Percentiles rank a stretch among this genome's conserved stretches.
Conservation (phyloP, 2,329 filamentous ascomycete species). For the Neophaeococcomyces mojaviensis region DNA sequence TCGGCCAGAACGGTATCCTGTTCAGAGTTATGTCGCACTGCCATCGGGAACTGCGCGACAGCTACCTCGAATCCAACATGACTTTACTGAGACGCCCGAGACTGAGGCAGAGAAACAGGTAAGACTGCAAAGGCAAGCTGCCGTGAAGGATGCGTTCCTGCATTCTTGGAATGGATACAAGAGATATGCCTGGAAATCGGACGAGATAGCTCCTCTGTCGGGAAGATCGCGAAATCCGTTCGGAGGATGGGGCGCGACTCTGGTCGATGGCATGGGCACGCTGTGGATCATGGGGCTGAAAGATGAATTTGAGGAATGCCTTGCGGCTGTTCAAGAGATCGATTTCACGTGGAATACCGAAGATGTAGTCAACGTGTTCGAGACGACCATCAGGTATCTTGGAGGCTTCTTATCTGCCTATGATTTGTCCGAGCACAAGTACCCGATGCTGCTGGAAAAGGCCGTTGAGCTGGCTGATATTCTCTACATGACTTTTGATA, state of each 20-base stretch:
- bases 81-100: conserved; percentile 17
- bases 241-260: conserved; percentile 60
- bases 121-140: conserved; percentile 29
- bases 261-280: conserved; percentile 63
- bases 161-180: conserved; percentile 57
- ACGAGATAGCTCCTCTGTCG: conserved; percentile 54
- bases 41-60: conserved; percentile 15
- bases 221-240: conserved; percentile 50
- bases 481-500: conserved; percentile 39
- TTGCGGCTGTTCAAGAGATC: conserved; percentile 50
- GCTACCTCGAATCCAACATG: conserved; percentile 22
- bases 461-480: conserved; percentile 37
- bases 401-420: conserved; percentile 32
- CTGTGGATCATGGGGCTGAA: conserved; percentile 65
- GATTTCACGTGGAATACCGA: conserved; percentile 51
- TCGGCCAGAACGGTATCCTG: conserved; percentile 19
- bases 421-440: conserved; percentile 43
- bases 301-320: conserved; percentile 58
- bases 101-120: conserved; percentile 11
- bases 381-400: conserved; percentile 35
- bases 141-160: conserved; percentile 45
- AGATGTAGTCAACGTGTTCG: conserved; percentile 30
- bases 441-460: conserved; percentile 32
- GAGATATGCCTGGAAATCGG: conserved; percentile 55
- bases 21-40: conserved; percentile 12